A percentile compares a stretch with the other conserved stretches of the same genome.
Conservation (phyloP, 192 early-diverging fungal species). For the Allomyces macrogynus region DNA sequence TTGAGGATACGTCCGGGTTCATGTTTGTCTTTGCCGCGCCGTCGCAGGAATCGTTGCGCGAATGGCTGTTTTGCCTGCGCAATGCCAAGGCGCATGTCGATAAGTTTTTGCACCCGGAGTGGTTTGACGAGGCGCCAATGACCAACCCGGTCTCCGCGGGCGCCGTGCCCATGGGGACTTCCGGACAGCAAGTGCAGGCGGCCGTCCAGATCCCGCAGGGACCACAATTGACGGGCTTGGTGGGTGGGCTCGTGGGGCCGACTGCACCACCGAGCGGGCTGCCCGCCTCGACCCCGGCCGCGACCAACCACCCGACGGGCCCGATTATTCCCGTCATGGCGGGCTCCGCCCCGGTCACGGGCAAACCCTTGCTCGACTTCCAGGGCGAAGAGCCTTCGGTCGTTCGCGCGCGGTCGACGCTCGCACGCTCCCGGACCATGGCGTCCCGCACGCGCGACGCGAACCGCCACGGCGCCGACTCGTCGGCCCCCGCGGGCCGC, state of each 20-base stretch:
- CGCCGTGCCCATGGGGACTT: neutral
- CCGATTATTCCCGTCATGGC: neutral
- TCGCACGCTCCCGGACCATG: neutral
- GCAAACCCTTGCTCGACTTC: neutral
- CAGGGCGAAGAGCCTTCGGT: neutral
- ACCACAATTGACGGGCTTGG: neutral
- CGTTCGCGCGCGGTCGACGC: neutral
- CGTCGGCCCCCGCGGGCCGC: neutral
- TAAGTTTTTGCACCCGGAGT: neutral
- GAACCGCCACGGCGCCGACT: neutral
- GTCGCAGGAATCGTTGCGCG: neutral
- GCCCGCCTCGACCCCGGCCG: neutral
- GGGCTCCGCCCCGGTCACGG: neutral
- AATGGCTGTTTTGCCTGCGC: neutral
- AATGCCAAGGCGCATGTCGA: neutral
- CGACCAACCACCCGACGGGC: neutral
- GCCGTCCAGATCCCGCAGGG: neutral
- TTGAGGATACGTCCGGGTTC: neutral
- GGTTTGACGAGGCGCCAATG: conserved; percentile 1
- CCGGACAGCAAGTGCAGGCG: neutral
- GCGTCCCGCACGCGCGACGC: neutral
- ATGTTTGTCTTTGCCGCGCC: neutral
- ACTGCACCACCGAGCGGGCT: neutral
- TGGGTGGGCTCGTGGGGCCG: neutral
- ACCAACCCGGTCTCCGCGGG: neutral